Conservation (phyloP, 768 basidiomycete genomes). For the Rhodotorula graminis region DNA sequence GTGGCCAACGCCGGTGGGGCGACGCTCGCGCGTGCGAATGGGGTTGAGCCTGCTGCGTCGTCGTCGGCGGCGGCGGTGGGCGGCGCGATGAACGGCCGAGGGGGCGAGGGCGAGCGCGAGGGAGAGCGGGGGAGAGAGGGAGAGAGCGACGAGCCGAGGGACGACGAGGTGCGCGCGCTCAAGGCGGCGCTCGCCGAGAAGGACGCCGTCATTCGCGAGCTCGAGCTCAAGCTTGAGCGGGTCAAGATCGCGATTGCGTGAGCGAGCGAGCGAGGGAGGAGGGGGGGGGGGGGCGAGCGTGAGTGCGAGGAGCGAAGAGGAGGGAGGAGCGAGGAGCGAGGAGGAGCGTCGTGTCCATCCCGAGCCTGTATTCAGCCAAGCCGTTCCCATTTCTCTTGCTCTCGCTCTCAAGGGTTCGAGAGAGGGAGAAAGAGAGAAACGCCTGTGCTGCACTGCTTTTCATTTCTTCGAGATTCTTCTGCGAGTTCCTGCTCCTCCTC, state of each 20-base stretch:
- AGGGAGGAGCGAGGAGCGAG: no score
- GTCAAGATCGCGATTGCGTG: conserved; percentile 24
- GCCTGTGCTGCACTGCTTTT: neutral
- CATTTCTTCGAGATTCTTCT: no score
- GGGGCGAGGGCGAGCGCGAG: no score
- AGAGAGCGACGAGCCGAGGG: conserved; percentile 47
- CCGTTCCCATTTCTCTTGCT: neutral
- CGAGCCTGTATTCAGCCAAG: neutral
- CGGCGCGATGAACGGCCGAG: no score
- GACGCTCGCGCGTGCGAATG: conserved; percentile 40
- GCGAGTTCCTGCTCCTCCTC: no score
- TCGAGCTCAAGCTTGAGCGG: conserved; percentile 56
- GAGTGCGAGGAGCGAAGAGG: no score
- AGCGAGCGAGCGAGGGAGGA: neutral
- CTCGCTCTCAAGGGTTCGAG: neutral
- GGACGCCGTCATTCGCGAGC: conserved; percentile 70
- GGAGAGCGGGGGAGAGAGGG: no score
- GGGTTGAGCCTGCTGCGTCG: conserved; percentile 1
- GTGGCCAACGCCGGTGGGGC: neutral
- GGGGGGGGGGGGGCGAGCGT: neutral
- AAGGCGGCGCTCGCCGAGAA: conserved; percentile 68
- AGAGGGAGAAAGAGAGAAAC: no score
- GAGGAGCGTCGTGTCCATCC: no score
- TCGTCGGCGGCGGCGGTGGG: neutral
- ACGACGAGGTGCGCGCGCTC: conserved; percentile 67